Base-by-base conservation (phyloP, 495 filamentous ascomycete species). In the Aspergillus campestris region DNA sequence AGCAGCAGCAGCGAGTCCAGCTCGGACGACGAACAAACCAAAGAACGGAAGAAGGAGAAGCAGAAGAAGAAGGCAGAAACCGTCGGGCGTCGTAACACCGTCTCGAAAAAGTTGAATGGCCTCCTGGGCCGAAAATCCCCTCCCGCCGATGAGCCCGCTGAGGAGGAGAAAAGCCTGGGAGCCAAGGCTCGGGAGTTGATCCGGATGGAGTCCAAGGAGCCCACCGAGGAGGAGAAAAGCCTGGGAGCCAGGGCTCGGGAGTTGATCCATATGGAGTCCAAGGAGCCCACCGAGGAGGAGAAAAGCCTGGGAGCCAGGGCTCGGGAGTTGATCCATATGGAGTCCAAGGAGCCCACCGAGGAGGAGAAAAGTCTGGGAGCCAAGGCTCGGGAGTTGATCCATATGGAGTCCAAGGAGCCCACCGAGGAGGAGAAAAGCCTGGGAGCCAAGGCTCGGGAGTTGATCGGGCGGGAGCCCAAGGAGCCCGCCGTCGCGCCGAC, bases 351-450 rank as follows among this genome's bases (percentile, higher is more conserved):
- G 36, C 46, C 61, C 7, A 27, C 35, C 65, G 62, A 59, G 51
- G 13, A 62, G 60, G 3, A 39, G 45, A n/a, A 40, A 37, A 8
- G 51, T 44, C 9, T 33, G 14, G 32, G 34, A 46, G 5, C n/a
- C 7, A 42, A 31, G 11, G 56, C 42, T 29, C 47, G 50, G 27
- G 53, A 50, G 31, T 66, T 61, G 8, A 58, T 49, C 8, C 53
- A 58, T 39, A 67, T 65, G 7, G 89, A 96, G 57, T 89, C 89
- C 0, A 64, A 79, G 33, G 89, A 57, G 36, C 46, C 61, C 7
- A 27, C 35, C 65, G 62, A 59, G 51, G 13, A 62, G 60, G 3
- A 39, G 45, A n/a, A 40, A 37, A 8, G 51, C 47, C 9, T 33
- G 14, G 32, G 34, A 46, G 5, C n/a, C 7, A 42, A 31, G 11